Percentiles rank a stretch among this genome's conserved stretches.
phyloP scores from a whole-genome alignment of 164 flowering plant species.

The Magnolia sinica region DNA sequence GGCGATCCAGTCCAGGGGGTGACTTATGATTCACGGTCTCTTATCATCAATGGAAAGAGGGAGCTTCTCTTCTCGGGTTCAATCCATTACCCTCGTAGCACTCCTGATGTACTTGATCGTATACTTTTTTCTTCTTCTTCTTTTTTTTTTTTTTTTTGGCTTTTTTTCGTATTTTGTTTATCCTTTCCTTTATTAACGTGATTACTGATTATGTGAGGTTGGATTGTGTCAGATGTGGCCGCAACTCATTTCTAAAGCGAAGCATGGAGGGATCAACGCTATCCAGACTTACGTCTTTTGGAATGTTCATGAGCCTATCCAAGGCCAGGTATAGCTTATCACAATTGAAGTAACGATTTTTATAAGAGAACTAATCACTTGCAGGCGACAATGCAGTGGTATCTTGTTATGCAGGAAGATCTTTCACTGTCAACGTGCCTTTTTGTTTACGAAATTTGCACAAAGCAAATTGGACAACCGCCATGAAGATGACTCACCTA shows the following conservation, averaged over 20 bases:
- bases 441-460: too few relatives aligned
- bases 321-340: conserved; percentile 43
- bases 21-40: conserved; percentile 15
- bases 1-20: conserved; percentile 2
- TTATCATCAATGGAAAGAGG: conserved; percentile 19
- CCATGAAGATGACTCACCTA: too few relatives aligned
- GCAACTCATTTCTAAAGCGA: conserved; percentile 37
- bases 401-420: too few relatives aligned
- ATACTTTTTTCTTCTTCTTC: not conserved
- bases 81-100: conserved; percentile 20
- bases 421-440: too few relatives aligned
- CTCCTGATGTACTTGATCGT: conserved; percentile 11
- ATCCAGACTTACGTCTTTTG: conserved; percentile 79
- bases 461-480: too few relatives aligned
- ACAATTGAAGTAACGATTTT: too few relatives aligned
- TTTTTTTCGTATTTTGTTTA: too few relatives aligned
- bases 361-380: too few relatives aligned
- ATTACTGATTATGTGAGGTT: not conserved
- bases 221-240: conserved; percentile 43
- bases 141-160: not conserved
- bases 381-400: too few relatives aligned
- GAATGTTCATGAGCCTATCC: conserved; percentile 61
- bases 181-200: not conserved
- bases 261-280: conserved; percentile 51
- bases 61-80: conserved; percentile 24